Percentiles rank a stretch among this genome's conserved stretches.
Evolutionary conservation across 306 rosid species (phyloP).

Genomic region (Potentilla sterilis): DNA sequence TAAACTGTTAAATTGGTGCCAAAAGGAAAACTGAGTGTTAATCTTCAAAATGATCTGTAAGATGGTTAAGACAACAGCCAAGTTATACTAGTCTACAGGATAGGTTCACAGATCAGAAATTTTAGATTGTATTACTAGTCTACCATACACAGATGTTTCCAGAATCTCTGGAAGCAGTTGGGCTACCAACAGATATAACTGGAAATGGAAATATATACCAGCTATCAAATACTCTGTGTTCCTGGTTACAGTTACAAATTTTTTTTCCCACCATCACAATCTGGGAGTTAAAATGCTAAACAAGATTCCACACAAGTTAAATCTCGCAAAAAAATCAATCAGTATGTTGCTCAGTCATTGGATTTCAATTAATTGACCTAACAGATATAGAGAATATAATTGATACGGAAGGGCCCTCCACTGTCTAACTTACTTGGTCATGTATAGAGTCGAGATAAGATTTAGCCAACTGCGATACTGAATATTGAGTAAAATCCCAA

Average conservation of each 20-base stretch:
- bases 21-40: not conserved
- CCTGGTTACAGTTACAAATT: not conserved
- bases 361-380: not conserved
- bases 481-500: conserved; percentile 79
- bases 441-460: conserved; percentile 91
- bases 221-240: not conserved
- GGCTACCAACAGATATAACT: not conserved
- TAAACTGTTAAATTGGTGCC: not conserved
- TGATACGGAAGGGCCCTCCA: conserved; percentile 19
- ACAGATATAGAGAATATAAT: not conserved
- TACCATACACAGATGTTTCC: not conserved
- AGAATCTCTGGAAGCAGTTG: not conserved
- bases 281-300: conserved; percentile 16
- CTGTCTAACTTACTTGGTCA: conserved; percentile 65
- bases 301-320: not conserved
- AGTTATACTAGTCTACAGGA: not conserved
- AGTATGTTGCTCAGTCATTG: not conserved
- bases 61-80: not conserved
- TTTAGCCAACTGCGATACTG: conserved; percentile 92
- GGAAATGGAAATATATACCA: not conserved
- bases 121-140: not conserved
- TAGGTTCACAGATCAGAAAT: not conserved
- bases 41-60: not conserved
- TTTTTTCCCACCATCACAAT: not conserved
- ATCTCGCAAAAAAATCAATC: not conserved